Evolutionary conservation across 345 rosid genomes (phyloP).

Genomic region (Sisymbrium irio): DNA sequence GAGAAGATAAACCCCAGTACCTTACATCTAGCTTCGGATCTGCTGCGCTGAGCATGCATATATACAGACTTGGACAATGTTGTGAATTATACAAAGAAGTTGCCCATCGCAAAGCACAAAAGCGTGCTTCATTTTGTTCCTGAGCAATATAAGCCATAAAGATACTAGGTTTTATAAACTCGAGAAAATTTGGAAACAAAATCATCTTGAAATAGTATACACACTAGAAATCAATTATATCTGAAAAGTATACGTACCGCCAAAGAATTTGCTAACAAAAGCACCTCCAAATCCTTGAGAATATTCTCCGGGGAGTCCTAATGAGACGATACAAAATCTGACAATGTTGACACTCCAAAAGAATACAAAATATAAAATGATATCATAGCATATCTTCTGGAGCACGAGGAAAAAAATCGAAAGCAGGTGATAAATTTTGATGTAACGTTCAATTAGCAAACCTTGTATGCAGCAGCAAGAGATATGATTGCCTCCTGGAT

Average conservation of each 20-base stretch:
- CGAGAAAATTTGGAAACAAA: not conserved
- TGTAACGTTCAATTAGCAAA: slow-evolving; percentile 25
- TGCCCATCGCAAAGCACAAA: slow-evolving; percentile 91
- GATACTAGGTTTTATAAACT: slow-evolving; percentile 1
- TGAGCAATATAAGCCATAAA: slow-evolving; percentile 37
- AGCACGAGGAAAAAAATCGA: slow-evolving; percentile 1
- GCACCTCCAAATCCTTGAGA: slow-evolving; percentile 68
- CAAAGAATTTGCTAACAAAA: slow-evolving; percentile 65
- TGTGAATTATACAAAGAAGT: slow-evolving; percentile 72
- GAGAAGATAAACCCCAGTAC: slow-evolving; percentile 39
- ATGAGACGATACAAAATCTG: slow-evolving; percentile 11
- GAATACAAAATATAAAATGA: not conserved
- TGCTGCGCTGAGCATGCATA: slow-evolving; percentile 86
- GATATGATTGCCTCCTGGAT: slow-evolving; percentile 84
- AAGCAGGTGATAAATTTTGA: not conserved
- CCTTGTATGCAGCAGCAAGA: slow-evolving; percentile 89
- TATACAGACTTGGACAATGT: slow-evolving; percentile 91
- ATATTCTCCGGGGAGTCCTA: slow-evolving; percentile 70
- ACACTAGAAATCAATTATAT: slow-evolving; percentile 2
- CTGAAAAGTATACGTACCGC: slow-evolving; percentile 45
- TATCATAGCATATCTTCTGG: slow-evolving; percentile 7
- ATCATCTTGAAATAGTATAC: not conserved
- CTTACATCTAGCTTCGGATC: slow-evolving; percentile 90
- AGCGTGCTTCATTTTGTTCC: slow-evolving; percentile 95
- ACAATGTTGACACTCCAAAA: slow-evolving; percentile 16